Percentiles rank a stretch among this genome's conserved stretches.
These are phyloP conservation scores for Neurospora sp. DNA, from an alignment of 495 filamentous ascomycete species.

Conservation along the genomic window DNA sequence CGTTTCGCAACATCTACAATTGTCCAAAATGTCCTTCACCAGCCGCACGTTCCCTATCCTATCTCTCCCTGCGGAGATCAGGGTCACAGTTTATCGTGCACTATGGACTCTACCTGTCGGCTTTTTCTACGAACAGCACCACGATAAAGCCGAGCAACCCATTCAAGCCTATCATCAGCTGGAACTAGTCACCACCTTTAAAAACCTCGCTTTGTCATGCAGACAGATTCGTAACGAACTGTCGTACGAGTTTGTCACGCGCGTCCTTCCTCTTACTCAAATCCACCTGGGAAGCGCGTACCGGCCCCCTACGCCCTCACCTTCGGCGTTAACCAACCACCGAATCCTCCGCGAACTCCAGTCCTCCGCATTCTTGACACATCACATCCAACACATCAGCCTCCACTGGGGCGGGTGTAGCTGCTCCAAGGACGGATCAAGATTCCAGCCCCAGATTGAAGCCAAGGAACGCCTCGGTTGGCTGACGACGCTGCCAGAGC, in stretches of 20 bases:
- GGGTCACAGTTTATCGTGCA: background rate
- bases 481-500: background rate
- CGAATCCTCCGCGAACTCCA: background rate
- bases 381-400: background rate
- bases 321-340: background rate
- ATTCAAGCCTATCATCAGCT: too few species aligned
- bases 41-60: background rate
- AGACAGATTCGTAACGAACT: background rate
- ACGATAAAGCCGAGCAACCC: too few species aligned
- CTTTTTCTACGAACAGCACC: too few species aligned
- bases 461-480: background rate
- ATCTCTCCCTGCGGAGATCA: background rate
- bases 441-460: background rate
- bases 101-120: background rate
- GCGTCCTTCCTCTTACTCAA: background rate
- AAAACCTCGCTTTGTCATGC: background rate
- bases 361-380: background rate
- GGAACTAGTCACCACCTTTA: background rate
- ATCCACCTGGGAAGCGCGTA: background rate
- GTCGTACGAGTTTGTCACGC: background rate
- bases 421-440: background rate
- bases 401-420: background rate
- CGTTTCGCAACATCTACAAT: too few species aligned
- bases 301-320: too few species aligned
- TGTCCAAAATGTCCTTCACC: too few species aligned